Conservation (phyloP, 441 rosid genomes). For the Syzygium syzygioides region DNA sequence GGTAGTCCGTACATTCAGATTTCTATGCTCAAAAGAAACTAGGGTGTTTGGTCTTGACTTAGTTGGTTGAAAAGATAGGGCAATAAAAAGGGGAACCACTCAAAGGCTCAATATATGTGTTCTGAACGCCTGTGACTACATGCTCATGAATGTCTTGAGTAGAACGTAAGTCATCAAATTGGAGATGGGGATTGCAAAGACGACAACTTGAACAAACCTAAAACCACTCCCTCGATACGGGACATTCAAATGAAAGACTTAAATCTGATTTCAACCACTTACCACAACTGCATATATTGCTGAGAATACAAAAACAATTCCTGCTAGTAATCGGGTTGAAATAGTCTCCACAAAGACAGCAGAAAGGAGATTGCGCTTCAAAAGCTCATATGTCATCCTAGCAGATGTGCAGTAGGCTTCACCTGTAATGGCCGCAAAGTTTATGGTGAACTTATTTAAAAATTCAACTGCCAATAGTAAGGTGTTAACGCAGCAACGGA, state of each 20-base stretch:
- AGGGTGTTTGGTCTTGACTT: not conserved
- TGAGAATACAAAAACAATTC: conserved; percentile 60
- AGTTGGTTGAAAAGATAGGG: not conserved
- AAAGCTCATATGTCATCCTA: conserved; percentile 77
- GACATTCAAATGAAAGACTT: not conserved
- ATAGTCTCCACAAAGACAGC: conserved; percentile 78
- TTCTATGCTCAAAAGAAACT: not conserved
- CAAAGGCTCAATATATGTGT: not conserved
- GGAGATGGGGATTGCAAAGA: not conserved
- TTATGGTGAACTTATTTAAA: conserved; percentile 85
- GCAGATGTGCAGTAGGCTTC: conserved; percentile 85
- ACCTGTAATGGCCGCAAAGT: conserved; percentile 87
- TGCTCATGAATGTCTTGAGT: not conserved
- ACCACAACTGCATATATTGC: conserved; percentile 71
- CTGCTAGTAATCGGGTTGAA: conserved; percentile 68
- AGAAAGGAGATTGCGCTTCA: conserved; percentile 81
- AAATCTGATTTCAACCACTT: conserved; percentile 17
- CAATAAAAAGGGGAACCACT: not conserved
- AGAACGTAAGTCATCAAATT: not conserved
- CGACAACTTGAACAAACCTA: not conserved
- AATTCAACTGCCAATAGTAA: conserved; percentile 59
- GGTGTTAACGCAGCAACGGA: conserved; percentile 51
- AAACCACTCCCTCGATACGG: not conserved
- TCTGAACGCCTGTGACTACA: not conserved
- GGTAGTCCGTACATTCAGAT: not conserved